phyloP scores from a whole-genome alignment of 192 early-diverging fungal genomes.

The Helicostylum pulchrum region DNA sequence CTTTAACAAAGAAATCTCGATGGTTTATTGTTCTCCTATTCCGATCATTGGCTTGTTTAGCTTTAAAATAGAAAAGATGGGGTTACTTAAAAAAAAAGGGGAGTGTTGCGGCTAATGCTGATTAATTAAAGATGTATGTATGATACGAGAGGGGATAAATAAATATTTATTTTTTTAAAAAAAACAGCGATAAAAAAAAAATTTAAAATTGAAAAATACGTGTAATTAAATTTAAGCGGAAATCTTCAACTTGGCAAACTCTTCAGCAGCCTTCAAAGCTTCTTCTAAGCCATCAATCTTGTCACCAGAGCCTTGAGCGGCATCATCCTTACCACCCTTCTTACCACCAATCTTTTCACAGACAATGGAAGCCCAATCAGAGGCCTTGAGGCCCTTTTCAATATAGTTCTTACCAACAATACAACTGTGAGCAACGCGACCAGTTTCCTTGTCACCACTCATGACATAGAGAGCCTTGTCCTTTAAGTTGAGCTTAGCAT shows the following conservation, averaged over 20 bases:
- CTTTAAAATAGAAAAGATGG: too few species aligned
- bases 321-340: constrained; percentile 91
- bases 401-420: constrained; percentile 77
- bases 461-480: constrained; percentile 88
- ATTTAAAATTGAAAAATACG: too few species aligned
- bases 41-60: too few species aligned
- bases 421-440: constrained; percentile 78
- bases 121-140: too few species aligned
- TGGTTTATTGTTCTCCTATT: too few species aligned
- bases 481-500: constrained; percentile 71
- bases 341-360: constrained; percentile 82
- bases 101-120: too few species aligned
- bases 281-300: constrained; percentile 63
- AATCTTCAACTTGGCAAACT: constrained; percentile 71
- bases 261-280: constrained; percentile 69
- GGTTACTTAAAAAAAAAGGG: too few species aligned
- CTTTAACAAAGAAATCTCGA: too few species aligned
- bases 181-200: too few species aligned
- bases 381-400: constrained; percentile 81
- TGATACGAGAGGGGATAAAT: too few species aligned
- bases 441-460: constrained; percentile 62
- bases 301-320: constrained; percentile 87
- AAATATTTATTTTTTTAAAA: too few species aligned
- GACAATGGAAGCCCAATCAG: constrained; percentile 89
- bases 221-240: constrained; percentile 21